Evolutionary conservation across 352 stramenopile genomes (phyloP), one percentile per base, ranked within the genome.

Genomic region (Globisporangium barbulae): DNA sequence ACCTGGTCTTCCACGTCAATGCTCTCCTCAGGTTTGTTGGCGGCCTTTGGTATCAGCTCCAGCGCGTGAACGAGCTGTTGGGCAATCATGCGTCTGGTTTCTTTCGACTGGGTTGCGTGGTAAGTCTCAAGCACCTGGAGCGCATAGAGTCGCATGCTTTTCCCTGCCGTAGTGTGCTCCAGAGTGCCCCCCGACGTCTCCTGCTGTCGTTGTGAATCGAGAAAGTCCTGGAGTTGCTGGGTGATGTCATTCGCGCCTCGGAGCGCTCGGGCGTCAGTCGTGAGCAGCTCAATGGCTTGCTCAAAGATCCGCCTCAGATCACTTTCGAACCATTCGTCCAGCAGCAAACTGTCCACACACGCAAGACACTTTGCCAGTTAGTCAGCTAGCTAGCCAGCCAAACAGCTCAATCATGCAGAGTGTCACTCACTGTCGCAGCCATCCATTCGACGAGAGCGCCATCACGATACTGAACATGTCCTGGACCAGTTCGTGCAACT

Each of bases 251-350:
- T 31, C 2, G 67, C 61, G 0, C 64, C 70, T 54, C 65, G 63
- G 5, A 80, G 47, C 9, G 57, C 10, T 28, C 60, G 57, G 1
- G 63, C 63, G 12, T 78, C 64, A 5, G 22, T 63, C 8, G 49
- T 42, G 25, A 80, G 59, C 30, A 77, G 41, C 5, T 45, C 41
- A 5, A 66, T 17, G 1, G 65, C 9, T 17, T 53, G 67, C 5
- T 45, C 22, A 6, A 63, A 5, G 10, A 75, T 52, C 10, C n/a
- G 39, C 5, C 57, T 45, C 2, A 76, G n/a, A 12, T 75, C 70
- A 1, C 4, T 22, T 25, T 68, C 70, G 22, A 67, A 62, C 61
- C 58, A 75, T 33, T 75, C 73, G 19, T 69, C 52, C 13, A 65
- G 39, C 25, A 80, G 37, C 22, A 79, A 53, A 42, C 63, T 69